Percentiles rank a stretch among this genome's conserved stretches.
Evolutionary conservation across 2,329 filamentous ascomycete genomes (phyloP).

Genomic region (Neospermospora avenae): DNA sequence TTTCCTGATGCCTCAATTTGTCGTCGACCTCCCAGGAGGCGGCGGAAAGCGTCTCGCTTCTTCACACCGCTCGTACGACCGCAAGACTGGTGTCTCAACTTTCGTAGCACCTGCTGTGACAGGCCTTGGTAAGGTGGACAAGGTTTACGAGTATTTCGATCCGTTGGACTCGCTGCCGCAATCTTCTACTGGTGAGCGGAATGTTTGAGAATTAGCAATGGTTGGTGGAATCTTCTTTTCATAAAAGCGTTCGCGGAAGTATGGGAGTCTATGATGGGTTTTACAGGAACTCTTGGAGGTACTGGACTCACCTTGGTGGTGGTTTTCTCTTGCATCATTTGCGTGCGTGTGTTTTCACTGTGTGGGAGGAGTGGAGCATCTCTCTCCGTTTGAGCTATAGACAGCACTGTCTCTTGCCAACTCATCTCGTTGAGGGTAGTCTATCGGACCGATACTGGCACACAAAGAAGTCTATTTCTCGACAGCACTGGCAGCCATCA

Average conservation of each 20-base stretch:
- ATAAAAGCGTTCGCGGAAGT: not conserved
- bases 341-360: not conserved
- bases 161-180: constrained; percentile 34
- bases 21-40: constrained; percentile 61
- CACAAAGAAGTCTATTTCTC: too few species aligned
- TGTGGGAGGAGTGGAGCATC: not conserved
- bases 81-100: constrained; percentile 48
- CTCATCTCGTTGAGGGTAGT: too few species aligned
- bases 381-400: too few species aligned
- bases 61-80: constrained; percentile 52
- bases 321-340: not conserved
- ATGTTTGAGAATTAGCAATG: not conserved
- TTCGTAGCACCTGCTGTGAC: constrained; percentile 55
- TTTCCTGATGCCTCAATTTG: constrained; percentile 60
- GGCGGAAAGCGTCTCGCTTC: constrained; percentile 60
- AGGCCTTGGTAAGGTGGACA: constrained; percentile 43
- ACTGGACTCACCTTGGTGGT: not conserved
- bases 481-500: too few species aligned
- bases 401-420: too few species aligned
- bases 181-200: not conserved
- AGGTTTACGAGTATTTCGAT: constrained; percentile 56
- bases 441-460: too few species aligned
- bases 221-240: not conserved
- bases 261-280: not conserved
- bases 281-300: not conserved